Percentiles rank a stretch among this genome's conserved stretches.
Conservation (phyloP, 2,329 filamentous ascomycete genomes). For the Diaporthe vaccinii region DNA sequence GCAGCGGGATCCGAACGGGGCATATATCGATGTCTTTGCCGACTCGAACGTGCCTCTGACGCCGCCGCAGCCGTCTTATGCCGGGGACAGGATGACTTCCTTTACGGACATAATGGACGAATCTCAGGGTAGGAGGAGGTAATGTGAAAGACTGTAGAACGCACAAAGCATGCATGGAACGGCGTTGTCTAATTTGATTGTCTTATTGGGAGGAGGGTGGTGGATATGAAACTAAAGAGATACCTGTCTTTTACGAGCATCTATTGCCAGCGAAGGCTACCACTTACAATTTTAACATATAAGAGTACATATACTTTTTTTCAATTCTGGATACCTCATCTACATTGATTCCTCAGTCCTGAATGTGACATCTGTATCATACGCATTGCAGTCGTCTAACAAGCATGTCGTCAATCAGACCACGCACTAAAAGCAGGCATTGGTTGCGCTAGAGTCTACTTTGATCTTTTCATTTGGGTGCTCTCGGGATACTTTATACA, state of each 20-base stretch:
- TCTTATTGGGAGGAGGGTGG: not conserved
- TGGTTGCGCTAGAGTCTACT: not conserved
- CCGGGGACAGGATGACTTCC: conserved; percentile 56
- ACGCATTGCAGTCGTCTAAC: not conserved
- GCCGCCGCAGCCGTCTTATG: conserved; percentile 22
- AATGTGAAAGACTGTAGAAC: conserved; percentile 10
- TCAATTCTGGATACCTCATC: not conserved
- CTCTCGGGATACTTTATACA: not conserved
- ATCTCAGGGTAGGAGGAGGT: conserved; percentile 49
- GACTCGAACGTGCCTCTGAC: conserved; percentile 59
- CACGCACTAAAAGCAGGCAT: not conserved
- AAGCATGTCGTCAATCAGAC: not conserved
- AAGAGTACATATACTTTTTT: conserved; percentile 28
- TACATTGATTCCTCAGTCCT: not conserved
- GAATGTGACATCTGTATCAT: not conserved
- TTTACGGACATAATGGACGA: conserved; percentile 68
- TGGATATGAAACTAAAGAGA: conserved; percentile 20
- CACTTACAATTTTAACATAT: conserved; percentile 26
- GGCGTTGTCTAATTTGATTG: conserved; percentile 23
- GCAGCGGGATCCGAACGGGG: conserved; percentile 59
- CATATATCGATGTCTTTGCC: conserved; percentile 67
- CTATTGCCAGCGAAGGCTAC: conserved; percentile 16
- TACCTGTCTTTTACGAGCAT: conserved; percentile 32
- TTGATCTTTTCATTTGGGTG: not conserved
- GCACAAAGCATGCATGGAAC: conserved; percentile 17